phyloP scores from a whole-genome alignment of 805 yeast species.

The Candida sphagnicola region DNA sequence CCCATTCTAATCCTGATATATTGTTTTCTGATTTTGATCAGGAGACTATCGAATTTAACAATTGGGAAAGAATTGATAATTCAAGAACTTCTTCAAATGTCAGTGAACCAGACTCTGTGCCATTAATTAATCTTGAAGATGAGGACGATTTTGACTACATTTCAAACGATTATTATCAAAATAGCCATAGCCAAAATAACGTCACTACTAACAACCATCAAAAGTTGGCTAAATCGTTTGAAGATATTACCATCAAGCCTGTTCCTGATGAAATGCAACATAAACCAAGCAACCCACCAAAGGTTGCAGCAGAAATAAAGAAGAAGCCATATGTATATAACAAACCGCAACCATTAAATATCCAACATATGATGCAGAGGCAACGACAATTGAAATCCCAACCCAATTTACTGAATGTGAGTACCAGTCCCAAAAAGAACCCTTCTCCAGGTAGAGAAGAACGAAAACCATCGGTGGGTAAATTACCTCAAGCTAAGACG shows the following conservation, averaged over 20 bases:
- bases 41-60: slow-evolving; percentile 19
- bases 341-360: slow-evolving; percentile 37
- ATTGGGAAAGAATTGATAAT: slow-evolving; percentile 25
- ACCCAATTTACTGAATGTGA: slow-evolving; percentile 8
- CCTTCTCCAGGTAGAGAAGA: slow-evolving; percentile 5
- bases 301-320: background rate
- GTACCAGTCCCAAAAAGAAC: slow-evolving; percentile 2
- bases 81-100: slow-evolving; percentile 4
- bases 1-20: slow-evolving; percentile 13
- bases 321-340: slow-evolving; percentile 24
- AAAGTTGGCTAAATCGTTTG: slow-evolving; percentile 2
- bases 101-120: background rate
- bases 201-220: background rate
- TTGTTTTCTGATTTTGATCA: slow-evolving; percentile 40
- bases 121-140: slow-evolving; percentile 2
- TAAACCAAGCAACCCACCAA: background rate
- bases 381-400: slow-evolving; percentile 4
- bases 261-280: background rate
- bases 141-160: slow-evolving; percentile 1
- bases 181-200: slow-evolving; percentile 1
- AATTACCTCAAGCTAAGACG: background rate
- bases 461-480: slow-evolving; percentile 5
- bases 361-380: slow-evolving; percentile 26
- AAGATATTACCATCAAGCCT: slow-evolving; percentile 10
- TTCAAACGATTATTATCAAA: slow-evolving; percentile 4